phyloP scores from a whole-genome alignment of 2,329 filamentous ascomycete species.

The Periconia macrospinosa region DNA sequence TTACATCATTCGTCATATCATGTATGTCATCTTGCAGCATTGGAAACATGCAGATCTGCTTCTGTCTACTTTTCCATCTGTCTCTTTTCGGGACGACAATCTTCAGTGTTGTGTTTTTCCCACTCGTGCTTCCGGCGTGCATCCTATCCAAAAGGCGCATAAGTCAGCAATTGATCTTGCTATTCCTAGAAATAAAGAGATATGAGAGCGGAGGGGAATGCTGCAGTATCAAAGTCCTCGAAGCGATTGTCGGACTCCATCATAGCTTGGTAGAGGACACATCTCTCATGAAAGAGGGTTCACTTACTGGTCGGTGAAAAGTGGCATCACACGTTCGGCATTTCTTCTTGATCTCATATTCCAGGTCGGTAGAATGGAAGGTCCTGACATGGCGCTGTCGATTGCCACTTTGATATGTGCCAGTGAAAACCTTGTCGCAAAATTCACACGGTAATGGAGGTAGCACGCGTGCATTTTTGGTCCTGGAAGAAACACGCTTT shows the following conservation, averaged over 20 bases:
- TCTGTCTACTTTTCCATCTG: constrained; percentile 2
- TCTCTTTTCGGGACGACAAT: constrained; percentile 10
- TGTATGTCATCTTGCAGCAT: background rate
- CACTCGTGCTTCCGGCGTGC: constrained; percentile 17
- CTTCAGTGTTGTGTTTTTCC: constrained; percentile 13
- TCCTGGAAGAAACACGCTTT: background rate
- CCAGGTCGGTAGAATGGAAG: background rate
- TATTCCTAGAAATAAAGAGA: too few relatives aligned
- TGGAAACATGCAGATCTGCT: background rate
- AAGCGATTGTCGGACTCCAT: too few relatives aligned
- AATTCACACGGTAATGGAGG: constrained; percentile 2
- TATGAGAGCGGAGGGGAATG: too few relatives aligned
- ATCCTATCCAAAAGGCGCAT: constrained; percentile 1
- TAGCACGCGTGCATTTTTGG: background rate
- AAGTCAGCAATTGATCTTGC: background rate
- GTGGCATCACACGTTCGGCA: constrained; percentile 7
- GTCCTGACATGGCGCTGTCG: constrained; percentile 5
- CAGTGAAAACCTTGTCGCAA: constrained; percentile 8
- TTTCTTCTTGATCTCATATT: background rate
- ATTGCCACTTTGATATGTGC: constrained; percentile 11
- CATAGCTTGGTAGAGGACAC: too few relatives aligned
- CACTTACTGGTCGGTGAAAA: constrained; percentile 4
- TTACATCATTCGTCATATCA: background rate
- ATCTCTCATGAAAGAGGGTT: too few relatives aligned
- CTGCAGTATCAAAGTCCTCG: too few relatives aligned